Conservation (phyloP, 441 rosid species). For the Gossypium schwendimanii region DNA sequence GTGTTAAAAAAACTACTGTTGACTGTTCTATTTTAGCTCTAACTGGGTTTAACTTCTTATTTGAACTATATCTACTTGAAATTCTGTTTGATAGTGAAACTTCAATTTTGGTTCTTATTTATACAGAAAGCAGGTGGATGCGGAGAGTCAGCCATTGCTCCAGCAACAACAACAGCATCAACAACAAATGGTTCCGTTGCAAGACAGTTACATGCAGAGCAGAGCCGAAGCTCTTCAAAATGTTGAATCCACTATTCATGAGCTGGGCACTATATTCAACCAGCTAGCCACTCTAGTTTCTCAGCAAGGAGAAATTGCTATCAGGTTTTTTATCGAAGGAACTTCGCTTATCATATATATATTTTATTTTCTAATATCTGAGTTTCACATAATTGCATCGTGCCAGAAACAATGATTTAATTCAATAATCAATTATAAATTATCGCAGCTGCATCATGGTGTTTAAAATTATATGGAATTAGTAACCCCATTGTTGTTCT, state of each 20-base stretch:
- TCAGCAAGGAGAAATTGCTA: conserved; percentile 10
- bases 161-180: background rate
- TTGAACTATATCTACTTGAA: background rate
- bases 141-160: background rate
- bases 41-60: background rate
- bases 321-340: background rate
- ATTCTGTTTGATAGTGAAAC: background rate
- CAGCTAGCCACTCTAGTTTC: conserved; percentile 8
- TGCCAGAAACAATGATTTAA: background rate
- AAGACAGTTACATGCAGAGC: conserved; percentile 10
- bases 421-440: background rate
- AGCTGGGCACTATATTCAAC: conserved; percentile 8
- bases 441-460: background rate
- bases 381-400: background rate
- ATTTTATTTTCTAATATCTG: background rate
- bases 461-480: background rate
- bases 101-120: background rate
- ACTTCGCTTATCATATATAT: background rate
- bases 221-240: conserved; percentile 9
- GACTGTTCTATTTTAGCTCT: background rate
- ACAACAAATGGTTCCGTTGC: conserved; percentile 4
- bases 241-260: conserved; percentile 10
- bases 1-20: background rate
- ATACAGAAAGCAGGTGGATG: background rate
- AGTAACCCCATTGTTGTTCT: background rate